phyloP scores from a whole-genome alignment of 441 rosid species.

The Syzygium malaccense region DNA sequence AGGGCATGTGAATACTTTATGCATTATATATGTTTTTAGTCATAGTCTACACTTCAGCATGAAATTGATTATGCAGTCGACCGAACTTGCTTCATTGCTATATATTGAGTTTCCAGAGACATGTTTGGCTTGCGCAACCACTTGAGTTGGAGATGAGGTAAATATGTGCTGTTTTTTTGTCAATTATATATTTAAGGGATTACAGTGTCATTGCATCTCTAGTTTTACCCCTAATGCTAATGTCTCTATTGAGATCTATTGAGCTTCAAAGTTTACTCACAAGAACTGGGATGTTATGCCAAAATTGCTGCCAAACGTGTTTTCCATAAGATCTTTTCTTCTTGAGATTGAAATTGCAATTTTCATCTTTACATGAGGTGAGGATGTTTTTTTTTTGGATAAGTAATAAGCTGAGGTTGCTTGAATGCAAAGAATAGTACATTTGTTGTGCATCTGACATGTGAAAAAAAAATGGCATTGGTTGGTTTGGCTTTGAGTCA shows the following conservation, averaged over 20 bases:
- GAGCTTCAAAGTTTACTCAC: not conserved
- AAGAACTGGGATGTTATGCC: not conserved
- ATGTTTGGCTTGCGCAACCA: not conserved
- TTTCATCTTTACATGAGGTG: not conserved
- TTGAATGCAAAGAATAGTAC: not conserved
- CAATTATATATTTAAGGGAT: not conserved
- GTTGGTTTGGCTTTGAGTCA: not conserved
- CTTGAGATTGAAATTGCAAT: not conserved
- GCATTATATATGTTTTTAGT: not conserved
- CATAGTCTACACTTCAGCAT: not conserved
- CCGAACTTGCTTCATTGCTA: not conserved
- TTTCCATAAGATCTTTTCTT: not conserved
- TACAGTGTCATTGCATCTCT: not conserved
- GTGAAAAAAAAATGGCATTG: too few relatives aligned
- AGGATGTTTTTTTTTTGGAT: not conserved
- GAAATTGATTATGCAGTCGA: not conserved
- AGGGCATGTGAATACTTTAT: not conserved
- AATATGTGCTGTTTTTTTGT: not conserved
- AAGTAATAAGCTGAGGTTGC: too few relatives aligned
- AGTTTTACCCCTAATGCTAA: not conserved
- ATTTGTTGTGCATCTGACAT: not conserved
- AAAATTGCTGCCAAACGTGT: not conserved
- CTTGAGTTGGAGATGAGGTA: not conserved
- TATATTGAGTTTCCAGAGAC: not conserved
- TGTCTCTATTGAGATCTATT: not conserved